Evolutionary conservation across 1,139 yeast genomes (phyloP).

Genomic region (Zygosaccharomyces pseudobailii): DNA sequence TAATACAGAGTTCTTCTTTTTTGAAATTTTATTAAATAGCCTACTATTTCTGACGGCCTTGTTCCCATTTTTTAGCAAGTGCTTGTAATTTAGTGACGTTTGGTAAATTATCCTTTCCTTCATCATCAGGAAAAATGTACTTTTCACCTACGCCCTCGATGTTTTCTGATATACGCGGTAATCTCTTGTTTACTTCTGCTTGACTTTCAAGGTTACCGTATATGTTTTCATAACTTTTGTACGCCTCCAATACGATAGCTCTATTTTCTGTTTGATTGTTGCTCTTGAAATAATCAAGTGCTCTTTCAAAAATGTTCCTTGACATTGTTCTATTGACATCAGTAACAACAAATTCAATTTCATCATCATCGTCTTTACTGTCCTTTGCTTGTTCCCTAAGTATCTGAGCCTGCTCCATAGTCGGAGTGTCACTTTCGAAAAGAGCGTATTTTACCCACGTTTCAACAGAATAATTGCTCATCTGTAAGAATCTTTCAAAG

Average conservation of each 20-base stretch:
- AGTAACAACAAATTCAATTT: conserved; percentile 45
- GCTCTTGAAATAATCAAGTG: conserved; percentile 43
- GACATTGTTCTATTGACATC: conserved; percentile 50
- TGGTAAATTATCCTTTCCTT: conserved; percentile 31
- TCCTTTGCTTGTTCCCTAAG: conserved; percentile 29
- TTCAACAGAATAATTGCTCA: conserved; percentile 37
- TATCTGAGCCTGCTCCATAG: conserved; percentile 40
- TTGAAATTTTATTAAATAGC: not conserved
- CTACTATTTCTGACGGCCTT: conserved; percentile 7
- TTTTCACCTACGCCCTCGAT: conserved; percentile 54
- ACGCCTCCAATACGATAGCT: conserved; percentile 54
- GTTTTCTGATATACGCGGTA: conserved; percentile 55
- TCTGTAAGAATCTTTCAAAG: conserved; percentile 42
- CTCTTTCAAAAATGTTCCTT: conserved; percentile 54
- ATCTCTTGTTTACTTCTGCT: conserved; percentile 40
- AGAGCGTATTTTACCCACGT: conserved; percentile 67
- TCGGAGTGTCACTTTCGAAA: conserved; percentile 67
- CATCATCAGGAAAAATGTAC: conserved; percentile 64
- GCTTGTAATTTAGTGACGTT: conserved; percentile 51
- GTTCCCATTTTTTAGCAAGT: conserved; percentile 58
- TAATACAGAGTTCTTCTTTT: conserved; percentile 4
- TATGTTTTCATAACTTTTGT: conserved; percentile 57
- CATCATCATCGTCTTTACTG: conserved; percentile 42
- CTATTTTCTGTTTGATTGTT: conserved; percentile 43
- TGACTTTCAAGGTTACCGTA: conserved; percentile 51